These are phyloP conservation scores for Fusarium metavorans DNA, from an alignment of 2,329 filamentous ascomycete genomes.

Conservation along the genomic window DNA sequence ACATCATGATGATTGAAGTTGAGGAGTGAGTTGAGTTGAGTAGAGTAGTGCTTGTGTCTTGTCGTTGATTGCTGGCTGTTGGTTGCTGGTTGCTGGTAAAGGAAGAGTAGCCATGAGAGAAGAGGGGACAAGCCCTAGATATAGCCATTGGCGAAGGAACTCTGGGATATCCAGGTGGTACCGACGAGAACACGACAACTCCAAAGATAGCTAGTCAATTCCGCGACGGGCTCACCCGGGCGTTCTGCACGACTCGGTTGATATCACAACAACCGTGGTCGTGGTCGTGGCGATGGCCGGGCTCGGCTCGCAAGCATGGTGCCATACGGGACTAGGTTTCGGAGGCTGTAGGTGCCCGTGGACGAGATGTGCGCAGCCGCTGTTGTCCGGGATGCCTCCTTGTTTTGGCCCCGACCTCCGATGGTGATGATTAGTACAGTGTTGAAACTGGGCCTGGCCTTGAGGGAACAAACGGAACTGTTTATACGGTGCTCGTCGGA, in stretches of 20 bases:
- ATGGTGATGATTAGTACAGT: not conserved
- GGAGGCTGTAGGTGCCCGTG: conserved; percentile 27
- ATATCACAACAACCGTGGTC: not conserved
- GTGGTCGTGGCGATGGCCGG: not conserved
- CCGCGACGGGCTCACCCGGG: not conserved
- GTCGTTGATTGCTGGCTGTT: not conserved
- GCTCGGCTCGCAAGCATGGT: conserved; percentile 1
- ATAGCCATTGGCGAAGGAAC: conserved; percentile 3
- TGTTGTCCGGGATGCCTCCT: conserved; percentile 2
- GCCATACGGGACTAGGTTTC: conserved; percentile 10
- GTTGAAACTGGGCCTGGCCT: not conserved
- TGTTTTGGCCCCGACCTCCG: conserved; percentile 11
- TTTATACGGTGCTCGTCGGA: not conserved
- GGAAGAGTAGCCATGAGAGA: not conserved
- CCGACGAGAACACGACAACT: not conserved
- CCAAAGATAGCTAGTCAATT: conserved; percentile 3
- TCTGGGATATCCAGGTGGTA: not conserved
- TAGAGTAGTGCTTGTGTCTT: not conserved
- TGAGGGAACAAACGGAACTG: not conserved
- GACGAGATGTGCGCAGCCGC: conserved; percentile 10
- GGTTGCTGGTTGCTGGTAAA: not conserved
- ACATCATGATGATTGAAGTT: conserved; percentile 7
- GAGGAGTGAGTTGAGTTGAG: not conserved
- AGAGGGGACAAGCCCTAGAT: conserved; percentile 1
- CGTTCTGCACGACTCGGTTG: conserved; percentile 1